Evolutionary conservation across 495 filamentous ascomycete species (phyloP).

Genomic region (Xylaria scruposa): DNA sequence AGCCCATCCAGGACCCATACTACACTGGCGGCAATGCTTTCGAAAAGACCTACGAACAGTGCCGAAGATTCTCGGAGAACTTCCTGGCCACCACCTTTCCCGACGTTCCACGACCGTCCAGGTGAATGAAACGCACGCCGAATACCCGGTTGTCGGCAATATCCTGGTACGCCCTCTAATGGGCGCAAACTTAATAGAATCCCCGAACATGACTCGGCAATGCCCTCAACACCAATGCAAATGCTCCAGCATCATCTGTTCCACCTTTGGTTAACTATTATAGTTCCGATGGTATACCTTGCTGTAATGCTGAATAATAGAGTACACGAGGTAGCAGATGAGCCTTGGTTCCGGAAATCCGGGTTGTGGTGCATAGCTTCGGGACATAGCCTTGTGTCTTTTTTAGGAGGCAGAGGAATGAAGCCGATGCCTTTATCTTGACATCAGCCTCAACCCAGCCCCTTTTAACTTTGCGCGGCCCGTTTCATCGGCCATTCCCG

Average conservation of each 20-base stretch:
- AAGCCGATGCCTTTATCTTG: background rate
- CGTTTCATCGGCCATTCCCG: conserved; percentile 15
- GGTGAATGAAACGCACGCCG: background rate
- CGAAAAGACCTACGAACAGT: conserved; percentile 84
- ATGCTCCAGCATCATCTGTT: background rate
- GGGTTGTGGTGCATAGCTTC: background rate
- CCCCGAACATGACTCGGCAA: background rate
- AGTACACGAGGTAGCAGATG: background rate
- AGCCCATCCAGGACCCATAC: conserved; percentile 90
- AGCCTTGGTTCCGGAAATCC: background rate
- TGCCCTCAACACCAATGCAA: background rate
- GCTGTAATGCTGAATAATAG: background rate
- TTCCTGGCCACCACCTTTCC: conserved; percentile 66
- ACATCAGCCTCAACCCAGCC: conserved; percentile 42
- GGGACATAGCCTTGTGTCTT: background rate
- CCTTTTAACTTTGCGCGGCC: conserved; percentile 7
- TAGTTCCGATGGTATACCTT: background rate
- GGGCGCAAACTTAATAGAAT: background rate
- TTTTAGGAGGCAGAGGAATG: background rate
- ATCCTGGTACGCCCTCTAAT: background rate
- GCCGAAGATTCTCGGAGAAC: conserved; percentile 76
- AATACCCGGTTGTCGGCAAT: background rate
- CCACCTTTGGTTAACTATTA: background rate
- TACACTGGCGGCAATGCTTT: conserved; percentile 87
- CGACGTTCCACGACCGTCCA: conserved; percentile 37